Evolutionary conservation across 129 eudicot genomes (phyloP).

Genomic region (Ambrosia artemisiifolia): DNA sequence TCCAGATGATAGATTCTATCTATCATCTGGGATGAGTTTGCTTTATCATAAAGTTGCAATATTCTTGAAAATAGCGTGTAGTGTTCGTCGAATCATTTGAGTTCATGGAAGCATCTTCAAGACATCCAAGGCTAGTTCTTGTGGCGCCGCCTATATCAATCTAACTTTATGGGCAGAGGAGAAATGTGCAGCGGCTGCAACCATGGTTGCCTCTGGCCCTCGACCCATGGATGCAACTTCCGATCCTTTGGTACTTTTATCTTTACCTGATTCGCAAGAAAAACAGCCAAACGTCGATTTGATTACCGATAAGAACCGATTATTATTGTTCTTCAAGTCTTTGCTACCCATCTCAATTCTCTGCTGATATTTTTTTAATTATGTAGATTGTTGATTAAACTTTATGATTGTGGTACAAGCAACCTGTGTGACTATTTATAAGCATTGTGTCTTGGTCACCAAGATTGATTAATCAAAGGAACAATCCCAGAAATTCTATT

Average conservation of each 20-base stretch:
- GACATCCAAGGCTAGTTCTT: background rate
- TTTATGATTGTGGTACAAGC: background rate
- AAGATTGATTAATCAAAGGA: background rate
- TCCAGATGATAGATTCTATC: background rate
- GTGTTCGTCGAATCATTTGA: background rate
- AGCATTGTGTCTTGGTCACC: background rate
- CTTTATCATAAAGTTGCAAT: background rate
- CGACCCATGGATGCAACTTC: background rate
- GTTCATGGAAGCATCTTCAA: background rate
- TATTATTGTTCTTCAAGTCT: background rate
- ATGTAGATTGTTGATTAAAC: background rate
- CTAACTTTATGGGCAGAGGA: constrained; percentile 37
- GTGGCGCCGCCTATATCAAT: constrained; percentile 12
- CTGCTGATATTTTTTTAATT: background rate
- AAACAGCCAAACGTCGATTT: constrained; percentile 17
- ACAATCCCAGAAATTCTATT: background rate
- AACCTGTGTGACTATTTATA: background rate
- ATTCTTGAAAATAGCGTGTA: background rate
- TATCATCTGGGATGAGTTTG: background rate
- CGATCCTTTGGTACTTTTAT: background rate
- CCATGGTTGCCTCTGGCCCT: constrained; percentile 38
- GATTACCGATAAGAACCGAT: background rate
- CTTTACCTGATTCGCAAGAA: background rate
- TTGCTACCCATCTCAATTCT: constrained; percentile 20
- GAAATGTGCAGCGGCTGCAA: constrained; percentile 41